Conservation (phyloP, 345 rosid species). For the Reutealis trisperma region DNA sequence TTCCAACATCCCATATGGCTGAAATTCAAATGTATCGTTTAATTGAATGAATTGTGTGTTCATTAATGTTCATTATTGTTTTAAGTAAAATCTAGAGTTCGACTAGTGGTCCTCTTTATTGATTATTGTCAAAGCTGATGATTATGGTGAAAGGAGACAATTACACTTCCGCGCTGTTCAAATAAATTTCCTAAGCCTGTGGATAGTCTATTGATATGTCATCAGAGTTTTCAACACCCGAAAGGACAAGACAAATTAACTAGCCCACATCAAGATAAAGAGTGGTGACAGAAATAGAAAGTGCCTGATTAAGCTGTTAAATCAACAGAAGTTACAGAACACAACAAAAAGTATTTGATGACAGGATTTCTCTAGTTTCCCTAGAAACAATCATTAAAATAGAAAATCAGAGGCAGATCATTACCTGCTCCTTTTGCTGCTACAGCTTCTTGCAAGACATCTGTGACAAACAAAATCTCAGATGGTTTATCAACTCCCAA, state of each 20-base stretch:
- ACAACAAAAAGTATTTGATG: no score
- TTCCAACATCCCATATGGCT: no score
- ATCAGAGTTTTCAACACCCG: background rate
- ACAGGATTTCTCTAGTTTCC: background rate
- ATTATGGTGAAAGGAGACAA: background rate
- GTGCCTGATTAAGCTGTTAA: background rate
- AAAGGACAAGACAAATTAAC: background rate
- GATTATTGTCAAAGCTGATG: background rate
- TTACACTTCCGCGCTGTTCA: background rate
- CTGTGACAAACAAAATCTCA: slow-evolving; percentile 76
- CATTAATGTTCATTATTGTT: no score
- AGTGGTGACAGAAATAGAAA: background rate
- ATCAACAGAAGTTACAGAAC: background rate
- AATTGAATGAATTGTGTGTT: background rate
- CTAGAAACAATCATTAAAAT: background rate
- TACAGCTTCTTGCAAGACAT: slow-evolving; percentile 81
- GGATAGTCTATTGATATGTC: background rate
- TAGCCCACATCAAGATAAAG: background rate
- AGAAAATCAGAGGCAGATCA: background rate
- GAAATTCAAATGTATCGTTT: background rate
- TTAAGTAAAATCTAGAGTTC: background rate
- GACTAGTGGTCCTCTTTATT: background rate
- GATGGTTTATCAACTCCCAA: slow-evolving; percentile 86
- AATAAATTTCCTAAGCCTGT: background rate
- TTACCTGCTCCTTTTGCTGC: slow-evolving; percentile 92